phyloP scores from a whole-genome alignment of 108 stramenopile genomes.

The Nannochloropsis gaditana region DNA sequence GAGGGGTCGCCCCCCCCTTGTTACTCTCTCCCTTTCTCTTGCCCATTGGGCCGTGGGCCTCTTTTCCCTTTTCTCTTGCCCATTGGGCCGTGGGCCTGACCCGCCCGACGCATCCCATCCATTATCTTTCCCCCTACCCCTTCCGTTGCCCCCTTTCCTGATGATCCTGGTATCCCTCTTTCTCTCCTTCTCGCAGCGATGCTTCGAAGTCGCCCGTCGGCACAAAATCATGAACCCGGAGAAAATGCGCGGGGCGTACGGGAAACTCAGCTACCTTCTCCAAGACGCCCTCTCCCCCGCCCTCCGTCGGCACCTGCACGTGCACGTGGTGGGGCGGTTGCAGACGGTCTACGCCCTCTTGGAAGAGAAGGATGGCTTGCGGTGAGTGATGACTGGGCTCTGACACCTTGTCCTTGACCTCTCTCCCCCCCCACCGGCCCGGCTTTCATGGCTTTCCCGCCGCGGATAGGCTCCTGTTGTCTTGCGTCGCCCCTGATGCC shows the following conservation, averaged over 20 bases:
- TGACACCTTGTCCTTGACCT: not conserved
- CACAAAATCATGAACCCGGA: conserved; percentile 83
- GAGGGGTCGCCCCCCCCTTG: too few species aligned
- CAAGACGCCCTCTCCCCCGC: conserved; percentile 60
- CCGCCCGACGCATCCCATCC: too few species aligned
- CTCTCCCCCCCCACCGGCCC: not conserved
- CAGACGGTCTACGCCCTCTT: conserved; percentile 51
- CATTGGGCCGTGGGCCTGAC: too few species aligned
- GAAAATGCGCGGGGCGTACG: conserved; percentile 71
- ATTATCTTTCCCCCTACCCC: too few species aligned
- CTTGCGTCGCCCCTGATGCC: not conserved
- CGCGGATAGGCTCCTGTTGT: too few species aligned
- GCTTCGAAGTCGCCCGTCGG: conserved; percentile 66
- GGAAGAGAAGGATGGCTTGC: conserved; percentile 35
- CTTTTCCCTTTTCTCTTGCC: too few species aligned
- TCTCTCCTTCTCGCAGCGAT: conserved; percentile 19
- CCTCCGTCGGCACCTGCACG: conserved; percentile 33
- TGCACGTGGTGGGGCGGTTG: conserved; percentile 38
- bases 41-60: too few species aligned
- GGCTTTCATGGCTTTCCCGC: too few species aligned
- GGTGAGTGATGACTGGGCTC: not conserved
- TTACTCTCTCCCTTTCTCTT: too few species aligned
- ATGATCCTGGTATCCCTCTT: not conserved
- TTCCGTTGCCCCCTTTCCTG: too few species aligned
- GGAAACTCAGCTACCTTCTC: conserved; percentile 67